These are phyloP conservation scores for Schizosaccharomyces japonicus DNA, from an alignment of 805 yeast genomes.

Conservation along the genomic window DNA sequence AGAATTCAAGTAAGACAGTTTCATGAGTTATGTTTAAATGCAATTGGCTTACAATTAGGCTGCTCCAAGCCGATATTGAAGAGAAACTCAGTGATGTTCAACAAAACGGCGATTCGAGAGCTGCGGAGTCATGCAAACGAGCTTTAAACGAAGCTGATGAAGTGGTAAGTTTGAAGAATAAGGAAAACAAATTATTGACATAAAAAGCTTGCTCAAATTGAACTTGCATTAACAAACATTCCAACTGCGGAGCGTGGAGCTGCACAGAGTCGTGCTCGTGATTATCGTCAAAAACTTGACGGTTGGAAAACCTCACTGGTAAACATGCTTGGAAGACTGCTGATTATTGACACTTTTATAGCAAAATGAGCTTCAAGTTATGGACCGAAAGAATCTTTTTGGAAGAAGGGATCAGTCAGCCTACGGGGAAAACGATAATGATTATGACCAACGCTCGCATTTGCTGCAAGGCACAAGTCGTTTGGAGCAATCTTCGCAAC, in stretches of 20 bases:
- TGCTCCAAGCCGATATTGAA: conserved; percentile 1
- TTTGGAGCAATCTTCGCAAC: conserved; percentile 57
- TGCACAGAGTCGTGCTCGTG: conserved; percentile 49
- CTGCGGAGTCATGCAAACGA: conserved; percentile 16
- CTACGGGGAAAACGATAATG: conserved; percentile 9
- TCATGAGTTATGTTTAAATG: neutral
- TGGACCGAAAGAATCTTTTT: conserved; percentile 45
- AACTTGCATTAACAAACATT: conserved; percentile 59
- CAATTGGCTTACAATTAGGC: neutral
- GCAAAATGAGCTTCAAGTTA: neutral
- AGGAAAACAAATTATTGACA: neutral
- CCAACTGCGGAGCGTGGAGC: conserved; percentile 52
- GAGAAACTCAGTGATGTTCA: neutral
- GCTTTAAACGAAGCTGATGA: conserved; percentile 63
- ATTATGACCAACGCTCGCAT: conserved; percentile 54
- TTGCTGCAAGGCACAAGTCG: conserved; percentile 55
- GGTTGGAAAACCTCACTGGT: neutral
- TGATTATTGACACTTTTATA: neutral
- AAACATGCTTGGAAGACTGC: neutral
- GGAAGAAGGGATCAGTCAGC: conserved; percentile 26
- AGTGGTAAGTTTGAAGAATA: conserved; percentile 18
- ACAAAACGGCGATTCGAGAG: neutral
- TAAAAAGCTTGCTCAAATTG: conserved; percentile 51
- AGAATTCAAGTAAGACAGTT: neutral
- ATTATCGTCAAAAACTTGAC: neutral